Evolutionary conservation across 768 basidiomycete species (phyloP).

Genomic region (Lactarius vividus): DNA sequence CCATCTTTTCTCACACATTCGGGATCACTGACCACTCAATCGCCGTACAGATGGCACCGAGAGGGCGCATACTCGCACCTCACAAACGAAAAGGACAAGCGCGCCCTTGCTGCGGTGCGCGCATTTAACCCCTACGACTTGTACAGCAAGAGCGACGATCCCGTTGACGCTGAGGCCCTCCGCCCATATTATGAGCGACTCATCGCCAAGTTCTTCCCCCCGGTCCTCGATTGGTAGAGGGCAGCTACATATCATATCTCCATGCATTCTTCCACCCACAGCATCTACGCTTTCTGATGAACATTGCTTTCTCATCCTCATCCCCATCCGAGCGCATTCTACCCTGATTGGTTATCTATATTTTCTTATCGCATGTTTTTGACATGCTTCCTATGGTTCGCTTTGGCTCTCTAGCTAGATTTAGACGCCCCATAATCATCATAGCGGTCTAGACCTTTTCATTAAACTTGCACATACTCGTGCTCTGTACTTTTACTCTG

Average conservation of each 20-base stretch:
- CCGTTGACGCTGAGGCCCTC: constrained; percentile 57
- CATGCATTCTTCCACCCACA: constrained; percentile 2
- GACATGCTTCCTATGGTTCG: not conserved
- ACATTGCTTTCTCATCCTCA: constrained; percentile 1
- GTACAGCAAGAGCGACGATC: constrained; percentile 83
- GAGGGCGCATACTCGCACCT: constrained; percentile 83
- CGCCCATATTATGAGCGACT: constrained; percentile 81
- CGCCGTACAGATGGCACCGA: constrained; percentile 69
- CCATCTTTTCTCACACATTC: not conserved
- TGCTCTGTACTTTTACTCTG: not conserved
- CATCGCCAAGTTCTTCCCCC: constrained; percentile 84
- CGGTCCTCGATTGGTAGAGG: constrained; percentile 72
- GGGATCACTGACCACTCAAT: not conserved
- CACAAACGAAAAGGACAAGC: constrained; percentile 65
- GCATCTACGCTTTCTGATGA: constrained; percentile 15
- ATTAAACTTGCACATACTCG: not conserved
- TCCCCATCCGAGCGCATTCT: constrained; percentile 11
- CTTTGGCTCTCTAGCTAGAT: constrained; percentile 10
- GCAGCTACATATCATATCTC: constrained; percentile 4
- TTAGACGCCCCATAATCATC: constrained; percentile 12
- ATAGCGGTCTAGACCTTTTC: not conserved
- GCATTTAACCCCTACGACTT: constrained; percentile 95
- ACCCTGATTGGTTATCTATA: constrained; percentile 1
- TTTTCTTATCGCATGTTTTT: constrained; percentile 12
- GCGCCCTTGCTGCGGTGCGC: constrained; percentile 66